A percentile compares a stretch with the other conserved stretches of the same genome.
Evolutionary conservation across 1,284 basidiomycete species (phyloP).

Genomic region (Uromyces viciae-fabae): DNA sequence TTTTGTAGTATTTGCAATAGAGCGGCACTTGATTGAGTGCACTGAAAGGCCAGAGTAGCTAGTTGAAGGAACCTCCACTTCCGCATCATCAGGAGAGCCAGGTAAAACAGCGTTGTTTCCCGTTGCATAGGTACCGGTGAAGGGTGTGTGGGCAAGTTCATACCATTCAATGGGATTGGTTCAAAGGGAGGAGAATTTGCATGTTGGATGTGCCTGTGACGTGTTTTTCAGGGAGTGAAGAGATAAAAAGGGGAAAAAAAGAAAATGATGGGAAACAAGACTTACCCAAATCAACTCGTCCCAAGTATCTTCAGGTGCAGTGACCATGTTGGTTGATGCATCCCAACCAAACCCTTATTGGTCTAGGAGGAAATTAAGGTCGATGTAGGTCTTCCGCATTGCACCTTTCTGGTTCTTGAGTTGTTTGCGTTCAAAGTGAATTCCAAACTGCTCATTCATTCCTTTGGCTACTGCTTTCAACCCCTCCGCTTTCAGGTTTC

Average conservation of each 20-base stretch:
- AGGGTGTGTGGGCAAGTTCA: not conserved
- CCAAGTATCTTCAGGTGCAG: not conserved
- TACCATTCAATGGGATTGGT: not conserved
- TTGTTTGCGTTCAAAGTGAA: not conserved
- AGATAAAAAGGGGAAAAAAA: not conserved
- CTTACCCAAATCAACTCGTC: not conserved
- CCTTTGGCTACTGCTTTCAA: not conserved
- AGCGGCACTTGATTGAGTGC: no score
- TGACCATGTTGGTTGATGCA: not conserved
- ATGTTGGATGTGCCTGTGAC: not conserved
- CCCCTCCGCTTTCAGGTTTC: not conserved
- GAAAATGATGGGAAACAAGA: not conserved
- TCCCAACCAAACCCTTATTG: slow-evolving; percentile 8
- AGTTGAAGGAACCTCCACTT: no score
- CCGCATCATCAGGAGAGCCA: not conserved
- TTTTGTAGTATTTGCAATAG: no score
- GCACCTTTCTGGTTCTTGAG: not conserved
- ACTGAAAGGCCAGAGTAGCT: no score
- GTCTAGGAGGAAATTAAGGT: not conserved
- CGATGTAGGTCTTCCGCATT: not conserved
- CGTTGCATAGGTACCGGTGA: not conserved
- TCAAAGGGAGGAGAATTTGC: not conserved
- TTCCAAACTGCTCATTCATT: not conserved
- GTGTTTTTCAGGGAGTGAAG: no score
- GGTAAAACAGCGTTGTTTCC: not conserved